phyloP scores from a whole-genome alignment of 179 eudicot species.

The Gypsophila paniculata region DNA sequence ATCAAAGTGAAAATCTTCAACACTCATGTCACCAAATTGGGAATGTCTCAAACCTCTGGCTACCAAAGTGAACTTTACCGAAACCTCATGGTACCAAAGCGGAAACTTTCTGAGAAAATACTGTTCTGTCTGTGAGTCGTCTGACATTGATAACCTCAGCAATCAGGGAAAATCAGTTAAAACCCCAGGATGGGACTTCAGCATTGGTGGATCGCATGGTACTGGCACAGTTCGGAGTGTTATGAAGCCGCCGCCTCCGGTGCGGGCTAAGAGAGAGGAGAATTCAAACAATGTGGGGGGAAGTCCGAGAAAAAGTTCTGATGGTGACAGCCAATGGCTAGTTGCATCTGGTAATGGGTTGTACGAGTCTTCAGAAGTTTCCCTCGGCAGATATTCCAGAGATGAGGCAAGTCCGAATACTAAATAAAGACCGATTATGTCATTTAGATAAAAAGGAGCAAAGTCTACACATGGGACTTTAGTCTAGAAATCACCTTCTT shows the following conservation, averaged over 20 bases:
- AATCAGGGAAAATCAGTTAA: constrained; percentile 54
- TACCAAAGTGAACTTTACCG: too few species aligned
- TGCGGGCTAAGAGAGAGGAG: constrained; percentile 64
- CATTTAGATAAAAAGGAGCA: not conserved
- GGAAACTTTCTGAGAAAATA: not conserved
- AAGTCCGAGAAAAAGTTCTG: constrained; percentile 42
- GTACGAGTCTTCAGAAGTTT: constrained; percentile 55
- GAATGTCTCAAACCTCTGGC: too few species aligned
- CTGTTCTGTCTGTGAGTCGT: constrained; percentile 19
- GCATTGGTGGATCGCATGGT: constrained; percentile 60
- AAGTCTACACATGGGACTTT: too few species aligned
- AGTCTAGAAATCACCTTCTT: not conserved
- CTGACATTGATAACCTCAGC: constrained; percentile 40
- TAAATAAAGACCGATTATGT: not conserved
- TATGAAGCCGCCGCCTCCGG: constrained; percentile 66
- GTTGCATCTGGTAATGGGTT: constrained; percentile 52
- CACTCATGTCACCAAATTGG: too few species aligned
- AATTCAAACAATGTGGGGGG: constrained; percentile 37
- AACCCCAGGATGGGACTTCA: constrained; percentile 87
- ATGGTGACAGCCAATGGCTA: constrained; percentile 51
- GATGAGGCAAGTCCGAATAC: constrained; percentile 45
- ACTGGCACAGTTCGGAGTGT: constrained; percentile 77
- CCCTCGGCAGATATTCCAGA: constrained; percentile 51
- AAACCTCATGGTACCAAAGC: too few species aligned
- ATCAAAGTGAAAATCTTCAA: too few species aligned